Conservation (phyloP, 1,284 basidiomycete species). For the Chalciporus piperatoides region DNA sequence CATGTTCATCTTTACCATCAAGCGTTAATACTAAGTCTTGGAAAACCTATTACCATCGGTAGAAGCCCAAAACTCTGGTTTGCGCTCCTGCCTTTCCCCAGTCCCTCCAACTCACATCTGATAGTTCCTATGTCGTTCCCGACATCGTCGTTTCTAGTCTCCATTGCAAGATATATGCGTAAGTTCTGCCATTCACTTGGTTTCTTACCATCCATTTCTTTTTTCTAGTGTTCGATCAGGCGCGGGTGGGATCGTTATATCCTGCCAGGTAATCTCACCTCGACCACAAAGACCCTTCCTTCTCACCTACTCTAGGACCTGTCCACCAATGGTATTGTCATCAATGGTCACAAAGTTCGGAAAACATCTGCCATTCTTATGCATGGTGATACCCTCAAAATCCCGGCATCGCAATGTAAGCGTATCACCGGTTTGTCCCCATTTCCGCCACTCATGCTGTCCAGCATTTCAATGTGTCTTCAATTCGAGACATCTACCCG, state of each 20-base stretch:
- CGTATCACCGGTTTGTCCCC: constrained; percentile 6
- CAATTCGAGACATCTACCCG: constrained; percentile 47
- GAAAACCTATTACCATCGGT: constrained; percentile 63
- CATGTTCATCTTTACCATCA: constrained; percentile 18
- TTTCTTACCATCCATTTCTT: neutral
- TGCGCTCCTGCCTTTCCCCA: constrained; percentile 7
- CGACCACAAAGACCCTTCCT: neutral
- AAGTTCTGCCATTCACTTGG: constrained; percentile 18
- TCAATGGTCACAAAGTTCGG: constrained; percentile 66
- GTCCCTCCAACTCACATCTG: constrained; percentile 5
- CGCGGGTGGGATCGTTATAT: constrained; percentile 67
- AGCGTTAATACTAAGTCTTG: constrained; percentile 58
- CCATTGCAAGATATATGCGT: constrained; percentile 81
- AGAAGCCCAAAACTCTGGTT: constrained; percentile 57
- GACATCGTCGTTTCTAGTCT: constrained; percentile 58
- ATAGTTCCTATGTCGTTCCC: constrained; percentile 47
- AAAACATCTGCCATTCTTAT: constrained; percentile 65
- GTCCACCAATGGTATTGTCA: constrained; percentile 72
- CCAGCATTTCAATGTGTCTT: constrained; percentile 69
- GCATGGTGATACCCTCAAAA: constrained; percentile 66
- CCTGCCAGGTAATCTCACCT: constrained; percentile 55
- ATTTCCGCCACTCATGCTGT: neutral
- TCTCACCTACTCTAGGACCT: constrained; percentile 48
- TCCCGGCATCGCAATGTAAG: constrained; percentile 61
- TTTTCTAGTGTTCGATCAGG: constrained; percentile 54